phyloP scores from a whole-genome alignment of 2,329 filamentous ascomycete genomes.

The Metarhizium humberi region DNA sequence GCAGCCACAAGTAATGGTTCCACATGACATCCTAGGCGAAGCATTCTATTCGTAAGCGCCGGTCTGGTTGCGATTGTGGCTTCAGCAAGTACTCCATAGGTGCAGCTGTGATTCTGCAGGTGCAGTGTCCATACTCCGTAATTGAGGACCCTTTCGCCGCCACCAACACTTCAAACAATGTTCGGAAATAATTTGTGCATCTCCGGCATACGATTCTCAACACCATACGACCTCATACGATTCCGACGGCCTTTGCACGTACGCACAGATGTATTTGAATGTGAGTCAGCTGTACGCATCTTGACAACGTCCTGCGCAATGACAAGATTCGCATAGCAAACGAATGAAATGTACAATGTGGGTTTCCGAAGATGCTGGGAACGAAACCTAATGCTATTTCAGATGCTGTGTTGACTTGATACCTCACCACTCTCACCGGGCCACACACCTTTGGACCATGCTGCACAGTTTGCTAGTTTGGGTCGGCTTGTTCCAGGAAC shows the following conservation, averaged over 20 bases:
- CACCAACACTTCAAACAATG: background rate
- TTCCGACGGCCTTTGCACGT: too few species aligned
- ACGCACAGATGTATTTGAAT: too few species aligned
- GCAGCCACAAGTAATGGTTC: slow-evolving; percentile 1
- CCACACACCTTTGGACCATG: background rate
- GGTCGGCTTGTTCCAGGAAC: background rate
- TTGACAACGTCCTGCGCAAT: too few species aligned
- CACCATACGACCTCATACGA: background rate
- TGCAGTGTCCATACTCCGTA: background rate
- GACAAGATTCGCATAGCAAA: too few species aligned
- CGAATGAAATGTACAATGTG: background rate
- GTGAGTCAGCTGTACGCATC: too few species aligned
- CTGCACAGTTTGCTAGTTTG: background rate
- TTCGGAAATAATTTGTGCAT: background rate
- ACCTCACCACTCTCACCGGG: slow-evolving; percentile 1
- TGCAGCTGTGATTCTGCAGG: slow-evolving; percentile 2
- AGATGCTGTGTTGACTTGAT: background rate
- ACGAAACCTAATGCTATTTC: background rate
- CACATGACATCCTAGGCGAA: background rate
- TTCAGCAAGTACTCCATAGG: background rate
- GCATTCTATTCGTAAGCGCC: background rate
- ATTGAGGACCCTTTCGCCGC: slow-evolving; percentile 1
- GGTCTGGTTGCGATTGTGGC: slow-evolving; percentile 2
- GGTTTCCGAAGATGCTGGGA: background rate
- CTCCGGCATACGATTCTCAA: background rate